Conservation (phyloP, 2,329 filamentous ascomycete genomes). For the Ceratocystis eucalypticola region DNA sequence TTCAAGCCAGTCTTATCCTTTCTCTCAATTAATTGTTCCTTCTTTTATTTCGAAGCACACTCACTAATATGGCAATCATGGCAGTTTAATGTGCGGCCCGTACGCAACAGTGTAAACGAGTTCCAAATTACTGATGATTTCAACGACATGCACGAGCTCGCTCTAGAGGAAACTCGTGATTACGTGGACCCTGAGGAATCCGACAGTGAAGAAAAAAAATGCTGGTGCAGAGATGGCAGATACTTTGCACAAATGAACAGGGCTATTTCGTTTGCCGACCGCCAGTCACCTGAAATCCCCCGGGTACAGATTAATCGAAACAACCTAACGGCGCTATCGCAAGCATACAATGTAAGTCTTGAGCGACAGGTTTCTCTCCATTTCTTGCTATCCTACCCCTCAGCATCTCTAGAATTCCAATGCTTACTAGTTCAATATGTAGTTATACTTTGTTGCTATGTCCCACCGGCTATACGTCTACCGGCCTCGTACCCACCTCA, state of each 20-base stretch:
- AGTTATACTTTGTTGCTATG: conserved; percentile 51
- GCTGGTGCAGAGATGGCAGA: not conserved
- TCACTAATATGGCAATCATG: not conserved
- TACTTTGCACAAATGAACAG: not conserved
- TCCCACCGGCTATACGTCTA: conserved; percentile 44
- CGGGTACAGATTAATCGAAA: conserved; percentile 32
- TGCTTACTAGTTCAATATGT: not conserved
- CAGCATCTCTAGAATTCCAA: not conserved
- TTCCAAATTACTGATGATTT: not conserved
- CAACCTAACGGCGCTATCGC: conserved; percentile 46
- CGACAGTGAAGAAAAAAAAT: not conserved
- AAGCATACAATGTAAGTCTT: conserved; percentile 38
- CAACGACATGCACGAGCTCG: not conserved
- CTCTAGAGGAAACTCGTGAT: not conserved
- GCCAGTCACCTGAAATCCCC: conserved; percentile 8
- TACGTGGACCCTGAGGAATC: too few species aligned
- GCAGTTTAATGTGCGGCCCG: not conserved
- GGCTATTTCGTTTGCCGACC: not conserved
- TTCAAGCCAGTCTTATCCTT: not conserved
- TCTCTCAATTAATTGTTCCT: not conserved
- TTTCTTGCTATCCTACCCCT: not conserved
- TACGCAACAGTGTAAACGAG: not conserved
- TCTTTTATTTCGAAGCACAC: not conserved
- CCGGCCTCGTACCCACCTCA: conserved; percentile 33
- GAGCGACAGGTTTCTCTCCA: not conserved